These are phyloP conservation scores for Mucor saturninus DNA, from an alignment of 371 early-diverging fungal genomes.

Conservation along the genomic window DNA sequence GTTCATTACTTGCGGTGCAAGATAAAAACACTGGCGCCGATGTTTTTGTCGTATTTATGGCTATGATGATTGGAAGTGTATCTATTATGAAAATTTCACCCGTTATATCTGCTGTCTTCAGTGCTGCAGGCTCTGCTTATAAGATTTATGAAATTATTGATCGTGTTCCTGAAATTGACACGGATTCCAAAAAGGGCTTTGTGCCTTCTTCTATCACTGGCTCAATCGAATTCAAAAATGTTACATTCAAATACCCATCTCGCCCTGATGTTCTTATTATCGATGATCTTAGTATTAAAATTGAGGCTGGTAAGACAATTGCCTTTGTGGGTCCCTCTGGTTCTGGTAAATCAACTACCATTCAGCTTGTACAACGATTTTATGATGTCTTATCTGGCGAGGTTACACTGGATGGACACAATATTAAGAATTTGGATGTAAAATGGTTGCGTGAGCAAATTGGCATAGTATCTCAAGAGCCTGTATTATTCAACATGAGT, in stretches of 20 bases:
- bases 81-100: conserved; percentile 57
- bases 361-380: conserved; percentile 67
- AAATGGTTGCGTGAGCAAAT: conserved; percentile 64
- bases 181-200: conserved; percentile 46
- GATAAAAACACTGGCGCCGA: conserved; percentile 52
- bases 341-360: conserved; percentile 71
- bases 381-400: conserved; percentile 63
- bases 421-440: conserved; percentile 55
- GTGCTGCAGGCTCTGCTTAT: conserved; percentile 70
- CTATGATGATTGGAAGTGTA: conserved; percentile 67
- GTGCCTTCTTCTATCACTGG: conserved; percentile 34
- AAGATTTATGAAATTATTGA: conserved; percentile 79
- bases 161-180: conserved; percentile 70
- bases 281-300: conserved; percentile 56
- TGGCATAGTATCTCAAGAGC: conserved; percentile 75
- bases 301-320: conserved; percentile 65
- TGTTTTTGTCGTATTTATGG: conserved; percentile 73
- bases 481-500: conserved; percentile 72
- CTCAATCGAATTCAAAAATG: conserved; percentile 65
- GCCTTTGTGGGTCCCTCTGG: conserved; percentile 76
- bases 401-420: conserved; percentile 61
- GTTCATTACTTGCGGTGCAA: conserved; percentile 57
- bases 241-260: conserved; percentile 71
- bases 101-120: conserved; percentile 60
- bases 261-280: conserved; percentile 63